A percentile compares a stretch with the other conserved stretches of the same genome.
These are phyloP conservation scores for Plasmodium gonderi DNA, from an alignment of 169 alveolate genomes.

Conservation along the genomic window DNA sequence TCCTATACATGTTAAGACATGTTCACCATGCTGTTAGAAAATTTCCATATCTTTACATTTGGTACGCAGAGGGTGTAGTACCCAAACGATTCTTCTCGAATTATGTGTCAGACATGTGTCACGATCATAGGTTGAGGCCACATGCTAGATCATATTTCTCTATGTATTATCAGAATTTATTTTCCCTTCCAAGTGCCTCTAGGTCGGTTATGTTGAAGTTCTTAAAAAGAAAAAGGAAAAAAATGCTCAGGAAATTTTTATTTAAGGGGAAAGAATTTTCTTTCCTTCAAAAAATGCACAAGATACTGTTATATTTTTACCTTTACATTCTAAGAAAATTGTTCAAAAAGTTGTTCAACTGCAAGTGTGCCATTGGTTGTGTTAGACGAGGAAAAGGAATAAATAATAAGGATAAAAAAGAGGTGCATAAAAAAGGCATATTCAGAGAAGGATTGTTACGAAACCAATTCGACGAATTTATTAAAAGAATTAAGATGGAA, in stretches of 20 bases:
- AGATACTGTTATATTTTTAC: constrained; percentile 35
- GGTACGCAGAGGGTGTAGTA: not conserved
- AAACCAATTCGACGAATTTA: not conserved
- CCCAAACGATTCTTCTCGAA: not conserved
- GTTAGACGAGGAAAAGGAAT: not conserved
- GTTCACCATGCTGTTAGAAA: not conserved
- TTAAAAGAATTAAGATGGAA: constrained; percentile 28
- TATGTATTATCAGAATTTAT: constrained; percentile 11
- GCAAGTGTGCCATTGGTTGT: not conserved
- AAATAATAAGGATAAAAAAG: not conserved
- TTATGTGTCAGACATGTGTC: no score
- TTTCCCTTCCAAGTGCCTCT: not conserved
- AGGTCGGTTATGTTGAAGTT: not conserved
- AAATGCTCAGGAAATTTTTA: not conserved
- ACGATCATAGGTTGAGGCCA: no score
- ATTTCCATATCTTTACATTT: constrained; percentile 36
- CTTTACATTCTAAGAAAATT: constrained; percentile 2
- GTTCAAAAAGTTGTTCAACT: not conserved
- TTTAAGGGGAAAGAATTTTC: constrained; percentile 11
- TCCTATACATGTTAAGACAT: constrained; percentile 14
- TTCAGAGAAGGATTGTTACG: not conserved
- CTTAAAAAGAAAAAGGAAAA: constrained; percentile 15
- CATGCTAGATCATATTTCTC: no score
- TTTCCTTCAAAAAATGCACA: constrained; percentile 50
- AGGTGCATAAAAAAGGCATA: not conserved